Conservation (phyloP, 768 basidiomycete species). For the Coprinopsis marcescibilis region DNA sequence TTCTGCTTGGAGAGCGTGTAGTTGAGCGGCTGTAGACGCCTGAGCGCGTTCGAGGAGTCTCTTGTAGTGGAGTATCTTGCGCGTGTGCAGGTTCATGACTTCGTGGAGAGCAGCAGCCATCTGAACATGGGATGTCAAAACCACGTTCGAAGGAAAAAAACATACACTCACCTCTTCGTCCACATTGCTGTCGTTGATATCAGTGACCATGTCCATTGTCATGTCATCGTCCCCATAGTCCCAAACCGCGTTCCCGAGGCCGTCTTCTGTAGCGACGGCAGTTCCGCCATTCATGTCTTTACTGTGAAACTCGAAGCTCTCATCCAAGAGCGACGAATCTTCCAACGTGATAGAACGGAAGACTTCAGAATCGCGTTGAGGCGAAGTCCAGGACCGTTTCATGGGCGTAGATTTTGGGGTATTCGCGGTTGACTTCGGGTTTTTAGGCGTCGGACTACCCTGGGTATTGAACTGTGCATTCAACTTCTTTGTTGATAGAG, state of each 20-base stretch:
- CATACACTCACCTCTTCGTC: slow-evolving; percentile 61
- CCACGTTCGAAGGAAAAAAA: slow-evolving; percentile 2
- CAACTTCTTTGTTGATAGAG: slow-evolving; percentile 7
- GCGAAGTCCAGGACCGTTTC: slow-evolving; percentile 16
- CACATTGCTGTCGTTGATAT: slow-evolving; percentile 48
- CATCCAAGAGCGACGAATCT: slow-evolving; percentile 12
- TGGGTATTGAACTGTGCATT: slow-evolving; percentile 3
- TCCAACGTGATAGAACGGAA: too few species aligned
- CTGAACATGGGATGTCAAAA: slow-evolving; percentile 15
- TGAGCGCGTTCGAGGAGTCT: slow-evolving; percentile 78
- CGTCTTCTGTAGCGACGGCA: slow-evolving; percentile 24
- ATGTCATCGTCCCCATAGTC: slow-evolving; percentile 50
- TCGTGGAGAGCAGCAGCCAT: slow-evolving; percentile 34
- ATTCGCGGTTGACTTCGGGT: slow-evolving; percentile 7
- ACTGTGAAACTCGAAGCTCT: slow-evolving; percentile 12
- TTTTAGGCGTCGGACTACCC: slow-evolving; percentile 7
- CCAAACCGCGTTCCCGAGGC: slow-evolving; percentile 29
- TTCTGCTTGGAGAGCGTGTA: slow-evolving; percentile 84
- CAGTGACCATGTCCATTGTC: slow-evolving; percentile 72
- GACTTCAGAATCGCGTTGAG: slow-evolving; percentile 6
- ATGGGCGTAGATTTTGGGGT: slow-evolving; percentile 19
- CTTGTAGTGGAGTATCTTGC: slow-evolving; percentile 68
- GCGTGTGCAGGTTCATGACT: slow-evolving; percentile 37
- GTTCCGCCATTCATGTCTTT: slow-evolving; percentile 22
- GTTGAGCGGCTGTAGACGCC: slow-evolving; percentile 70